A percentile compares a stretch with the other conserved stretches of the same genome.
Evolutionary conservation across 2,329 filamentous ascomycete genomes (phyloP).

Genomic region (Aspergillus floridensis): DNA sequence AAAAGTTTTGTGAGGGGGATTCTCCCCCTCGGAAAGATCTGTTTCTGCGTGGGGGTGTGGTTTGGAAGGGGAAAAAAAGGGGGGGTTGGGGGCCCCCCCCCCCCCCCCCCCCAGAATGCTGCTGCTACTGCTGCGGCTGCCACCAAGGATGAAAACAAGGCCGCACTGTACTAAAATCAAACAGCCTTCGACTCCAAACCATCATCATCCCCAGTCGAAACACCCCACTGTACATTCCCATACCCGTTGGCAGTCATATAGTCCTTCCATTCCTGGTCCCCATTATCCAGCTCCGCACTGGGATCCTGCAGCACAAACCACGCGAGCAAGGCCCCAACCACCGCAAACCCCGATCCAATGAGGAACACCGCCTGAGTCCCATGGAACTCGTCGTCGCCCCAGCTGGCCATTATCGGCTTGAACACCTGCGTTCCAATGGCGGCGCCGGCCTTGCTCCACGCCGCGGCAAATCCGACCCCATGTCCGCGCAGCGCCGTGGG

Average conservation of each 20-base stretch:
- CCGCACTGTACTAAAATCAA: too few relatives aligned
- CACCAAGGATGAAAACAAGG: too few relatives aligned
- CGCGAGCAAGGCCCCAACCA: constrained; percentile 45
- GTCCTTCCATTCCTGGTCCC: constrained; percentile 46
- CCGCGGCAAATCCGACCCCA: constrained; percentile 49
- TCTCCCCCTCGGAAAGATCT: too few relatives aligned
- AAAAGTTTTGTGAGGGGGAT: too few relatives aligned
- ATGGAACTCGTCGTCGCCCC: constrained; percentile 38
- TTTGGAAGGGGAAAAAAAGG: too few relatives aligned
- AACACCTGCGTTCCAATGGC: constrained; percentile 54
- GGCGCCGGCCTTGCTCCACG: constrained; percentile 51
- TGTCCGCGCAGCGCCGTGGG: constrained; percentile 52
- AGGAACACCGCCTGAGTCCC: constrained; percentile 53
- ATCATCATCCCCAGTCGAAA: background rate
- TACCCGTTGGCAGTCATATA: constrained; percentile 48
- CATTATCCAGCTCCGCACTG: constrained; percentile 42
- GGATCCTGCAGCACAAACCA: constrained; percentile 50
- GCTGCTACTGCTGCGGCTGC: too few relatives aligned
- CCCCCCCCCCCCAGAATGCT: too few relatives aligned
- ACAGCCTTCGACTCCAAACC: background rate
- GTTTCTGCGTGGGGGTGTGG: too few relatives aligned
- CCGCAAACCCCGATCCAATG: constrained; percentile 52
- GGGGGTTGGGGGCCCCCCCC: too few relatives aligned
- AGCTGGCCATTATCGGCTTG: constrained; percentile 50
- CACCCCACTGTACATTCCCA: constrained; percentile 25